Evolutionary conservation across 2,329 filamentous ascomycete genomes (phyloP).

Genomic region (Alternaria sp.): DNA sequence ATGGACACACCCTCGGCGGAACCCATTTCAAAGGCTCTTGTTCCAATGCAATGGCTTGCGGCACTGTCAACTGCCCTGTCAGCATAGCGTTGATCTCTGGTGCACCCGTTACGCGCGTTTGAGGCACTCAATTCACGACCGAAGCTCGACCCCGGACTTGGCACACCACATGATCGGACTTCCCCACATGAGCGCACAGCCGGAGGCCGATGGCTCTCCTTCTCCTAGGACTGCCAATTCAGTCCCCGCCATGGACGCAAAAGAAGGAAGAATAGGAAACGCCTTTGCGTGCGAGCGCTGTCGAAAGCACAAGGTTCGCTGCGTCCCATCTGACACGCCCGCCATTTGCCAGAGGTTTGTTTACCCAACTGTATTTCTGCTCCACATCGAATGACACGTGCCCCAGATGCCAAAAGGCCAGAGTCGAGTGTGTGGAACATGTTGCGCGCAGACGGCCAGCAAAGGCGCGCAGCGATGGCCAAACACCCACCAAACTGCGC

Average conservation of each 20-base stretch:
- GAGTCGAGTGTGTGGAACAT: slow-evolving; percentile 50
- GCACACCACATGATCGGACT: slow-evolving; percentile 45
- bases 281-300: slow-evolving; percentile 50
- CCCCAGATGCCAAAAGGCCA: slow-evolving; percentile 48
- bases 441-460: slow-evolving; percentile 48
- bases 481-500: slow-evolving; percentile 40
- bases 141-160: slow-evolving; percentile 38
- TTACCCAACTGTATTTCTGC: slow-evolving; percentile 18
- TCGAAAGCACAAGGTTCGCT: slow-evolving; percentile 50
- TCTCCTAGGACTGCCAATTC: slow-evolving; percentile 38
- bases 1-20: slow-evolving; percentile 21
- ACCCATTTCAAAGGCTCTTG: slow-evolving; percentile 19
- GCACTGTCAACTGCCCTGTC: slow-evolving; percentile 18
- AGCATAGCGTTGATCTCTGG: slow-evolving; percentile 18
- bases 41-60: slow-evolving; percentile 18
- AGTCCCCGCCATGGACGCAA: slow-evolving; percentile 45
- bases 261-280: slow-evolving; percentile 49
- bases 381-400: slow-evolving; percentile 42
- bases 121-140: slow-evolving; percentile 23
- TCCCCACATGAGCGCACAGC: slow-evolving; percentile 45
- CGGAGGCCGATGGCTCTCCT: slow-evolving; percentile 36
- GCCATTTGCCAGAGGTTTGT: slow-evolving; percentile 47
- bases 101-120: slow-evolving; percentile 18
- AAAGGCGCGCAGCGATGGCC: slow-evolving; percentile 40
- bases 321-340: slow-evolving; percentile 45